A percentile compares a stretch with the other conserved stretches of the same genome.
These are phyloP conservation scores for Starmerella scarabaei DNA, from an alignment of 805 yeast species.

Conservation along the genomic window DNA sequence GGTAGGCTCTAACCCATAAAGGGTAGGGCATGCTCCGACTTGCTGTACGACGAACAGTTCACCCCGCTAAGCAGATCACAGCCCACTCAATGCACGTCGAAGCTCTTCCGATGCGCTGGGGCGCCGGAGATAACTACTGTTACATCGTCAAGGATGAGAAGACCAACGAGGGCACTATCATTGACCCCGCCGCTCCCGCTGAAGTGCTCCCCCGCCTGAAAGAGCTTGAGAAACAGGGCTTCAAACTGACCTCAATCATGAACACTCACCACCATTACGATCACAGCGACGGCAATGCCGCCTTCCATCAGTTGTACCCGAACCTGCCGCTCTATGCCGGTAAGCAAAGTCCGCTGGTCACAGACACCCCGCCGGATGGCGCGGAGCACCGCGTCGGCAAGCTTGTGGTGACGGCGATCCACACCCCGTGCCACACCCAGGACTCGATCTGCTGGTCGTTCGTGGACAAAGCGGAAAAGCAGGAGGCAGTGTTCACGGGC, in stretches of 20 bases:
- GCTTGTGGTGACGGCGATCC: conserved; percentile 61
- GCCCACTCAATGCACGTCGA: conserved; percentile 62
- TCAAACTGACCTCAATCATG: conserved; percentile 59
- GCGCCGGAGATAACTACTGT: conserved; percentile 80
- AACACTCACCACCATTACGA: conserved; percentile 96
- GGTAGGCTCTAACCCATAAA: background rate
- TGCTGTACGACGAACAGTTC: too few relatives aligned
- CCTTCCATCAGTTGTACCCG: conserved; percentile 29
- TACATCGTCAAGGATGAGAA: conserved; percentile 61
- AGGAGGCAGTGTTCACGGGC: conserved; percentile 80
- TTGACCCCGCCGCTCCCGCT: conserved; percentile 84
- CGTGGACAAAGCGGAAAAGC: conserved; percentile 46
- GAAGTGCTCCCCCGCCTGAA: conserved; percentile 44
- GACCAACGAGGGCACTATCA: conserved; percentile 59
- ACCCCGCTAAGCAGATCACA: too few relatives aligned
- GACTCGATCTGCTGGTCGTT: conserved; percentile 86
- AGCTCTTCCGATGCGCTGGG: conserved; percentile 89
- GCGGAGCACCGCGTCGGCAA: conserved; percentile 53
- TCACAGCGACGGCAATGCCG: conserved; percentile 76
- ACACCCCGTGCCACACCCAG: conserved; percentile 97
- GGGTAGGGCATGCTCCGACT: background rate
- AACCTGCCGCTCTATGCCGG: conserved; percentile 70
- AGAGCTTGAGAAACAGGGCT: conserved; percentile 26
- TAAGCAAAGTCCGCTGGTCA: conserved; percentile 59
- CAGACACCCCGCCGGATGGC: conserved; percentile 53